phyloP scores from a whole-genome alignment of 2,329 filamentous ascomycete species.

The Grosmannia huntii region DNA sequence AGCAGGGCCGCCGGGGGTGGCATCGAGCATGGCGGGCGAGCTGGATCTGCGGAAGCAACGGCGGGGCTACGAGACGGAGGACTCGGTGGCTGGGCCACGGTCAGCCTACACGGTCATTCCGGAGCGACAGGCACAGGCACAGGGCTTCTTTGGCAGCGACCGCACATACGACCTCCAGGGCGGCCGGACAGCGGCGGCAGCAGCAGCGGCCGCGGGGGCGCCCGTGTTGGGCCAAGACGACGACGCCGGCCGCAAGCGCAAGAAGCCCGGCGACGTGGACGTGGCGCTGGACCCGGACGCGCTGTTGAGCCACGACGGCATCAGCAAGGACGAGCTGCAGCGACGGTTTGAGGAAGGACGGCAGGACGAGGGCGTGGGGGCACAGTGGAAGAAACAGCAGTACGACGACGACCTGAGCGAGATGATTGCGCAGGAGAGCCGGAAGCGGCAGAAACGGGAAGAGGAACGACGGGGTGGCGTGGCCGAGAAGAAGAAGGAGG shows the following conservation, averaged over 20 bases:
- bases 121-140: conserved; percentile 71
- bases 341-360: conserved; percentile 65
- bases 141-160: conserved; percentile 94
- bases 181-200: conserved; percentile 17
- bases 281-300: conserved; percentile 82
- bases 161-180: conserved; percentile 76
- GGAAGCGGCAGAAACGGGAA: conserved; percentile 82
- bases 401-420: conserved; percentile 82
- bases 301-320: conserved; percentile 57
- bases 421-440: conserved; percentile 88
- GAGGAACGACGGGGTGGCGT: conserved; percentile 50
- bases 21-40: conserved; percentile 69
- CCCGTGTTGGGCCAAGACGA: conserved; percentile 64
- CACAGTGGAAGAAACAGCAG: conserved; percentile 44
- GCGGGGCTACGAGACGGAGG: conserved; percentile 79
- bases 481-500: conserved; percentile 43
- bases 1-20: conserved; percentile 48
- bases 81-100: conserved; percentile 54
- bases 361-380: conserved; percentile 51
- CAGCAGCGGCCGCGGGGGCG: conserved; percentile 19
- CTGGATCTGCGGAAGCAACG: conserved; percentile 84
- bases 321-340: conserved; percentile 74
- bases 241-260: conserved; percentile 61
- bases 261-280: conserved; percentile 93
- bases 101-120: conserved; percentile 82